These are phyloP conservation scores for Russula sp. DNA, from an alignment of 768 basidiomycete genomes.

Conservation along the genomic window DNA sequence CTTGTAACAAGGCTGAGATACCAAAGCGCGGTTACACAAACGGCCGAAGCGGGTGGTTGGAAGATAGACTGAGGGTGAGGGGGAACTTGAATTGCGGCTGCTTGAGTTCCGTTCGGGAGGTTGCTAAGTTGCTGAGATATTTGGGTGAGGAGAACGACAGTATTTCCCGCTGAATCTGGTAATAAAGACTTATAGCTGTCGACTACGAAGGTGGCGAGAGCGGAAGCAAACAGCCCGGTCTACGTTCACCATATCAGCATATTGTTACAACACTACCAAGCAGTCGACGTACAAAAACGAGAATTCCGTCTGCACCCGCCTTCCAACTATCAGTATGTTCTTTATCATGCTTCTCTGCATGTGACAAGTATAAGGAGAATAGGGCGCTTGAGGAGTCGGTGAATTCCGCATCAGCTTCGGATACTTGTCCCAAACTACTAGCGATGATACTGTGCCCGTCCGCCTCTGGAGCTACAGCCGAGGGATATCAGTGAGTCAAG, in stretches of 20 bases:
- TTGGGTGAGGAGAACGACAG: constrained; percentile 15
- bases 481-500: not conserved
- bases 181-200: constrained; percentile 20
- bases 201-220: constrained; percentile 13
- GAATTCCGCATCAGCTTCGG: not conserved
- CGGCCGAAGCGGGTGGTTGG: not conserved
- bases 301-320: constrained; percentile 11
- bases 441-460: not conserved
- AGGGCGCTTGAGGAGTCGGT: constrained; percentile 7
- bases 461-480: not conserved
- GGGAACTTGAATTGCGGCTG: not conserved
- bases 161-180: constrained; percentile 7
- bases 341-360: constrained; percentile 9
- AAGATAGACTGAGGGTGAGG: not conserved
- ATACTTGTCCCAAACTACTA: not conserved
- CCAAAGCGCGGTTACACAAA: constrained; percentile 15
- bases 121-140: constrained; percentile 16
- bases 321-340: constrained; percentile 2
- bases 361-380: constrained; percentile 14
- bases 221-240: constrained; percentile 19
- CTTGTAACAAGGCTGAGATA: constrained; percentile 11
- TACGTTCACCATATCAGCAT: not conserved
- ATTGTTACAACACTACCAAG: not conserved
- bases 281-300: constrained; percentile 13
- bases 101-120: not conserved